phyloP scores from a whole-genome alignment of 805 yeast species.

The Metahyphopichia silvanorum region DNA sequence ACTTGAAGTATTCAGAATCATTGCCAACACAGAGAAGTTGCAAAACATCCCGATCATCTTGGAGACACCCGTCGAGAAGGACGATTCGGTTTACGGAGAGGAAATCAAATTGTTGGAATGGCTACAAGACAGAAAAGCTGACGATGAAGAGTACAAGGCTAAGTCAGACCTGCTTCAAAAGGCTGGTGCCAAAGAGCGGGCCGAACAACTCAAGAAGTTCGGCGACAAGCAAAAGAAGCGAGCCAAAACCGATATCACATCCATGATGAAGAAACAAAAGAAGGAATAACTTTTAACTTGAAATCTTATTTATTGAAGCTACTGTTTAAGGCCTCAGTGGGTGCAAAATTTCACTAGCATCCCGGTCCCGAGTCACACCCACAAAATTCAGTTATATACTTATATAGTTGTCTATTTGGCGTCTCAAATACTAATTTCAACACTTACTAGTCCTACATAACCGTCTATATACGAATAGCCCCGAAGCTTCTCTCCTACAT shows the following conservation, averaged over 20 bases:
- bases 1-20: slow-evolving; percentile 72
- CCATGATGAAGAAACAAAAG: slow-evolving; percentile 8
- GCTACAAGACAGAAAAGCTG: slow-evolving; percentile 56
- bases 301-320: no score
- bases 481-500: no score
- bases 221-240: slow-evolving; percentile 48
- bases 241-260: slow-evolving; percentile 11
- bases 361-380: no score
- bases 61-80: slow-evolving; percentile 79
- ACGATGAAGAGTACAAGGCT: slow-evolving; percentile 52
- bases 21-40: slow-evolving; percentile 67
- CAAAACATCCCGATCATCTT: slow-evolving; percentile 72
- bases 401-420: no score
- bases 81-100: slow-evolving; percentile 66
- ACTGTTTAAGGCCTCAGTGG: slow-evolving; percentile 2
- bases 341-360: no score
- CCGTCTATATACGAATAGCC: no score
- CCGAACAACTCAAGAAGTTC: slow-evolving; percentile 62
- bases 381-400: no score
- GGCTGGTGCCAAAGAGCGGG: slow-evolving; percentile 67
- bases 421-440: no score
- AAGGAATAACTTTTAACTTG: slow-evolving; percentile 1
- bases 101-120: slow-evolving; percentile 83
- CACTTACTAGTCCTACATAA: no score
- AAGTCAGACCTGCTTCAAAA: slow-evolving; percentile 50